Conservation (phyloP, 2,329 filamentous ascomycete species). For the Fusarium drepaniforme region DNA sequence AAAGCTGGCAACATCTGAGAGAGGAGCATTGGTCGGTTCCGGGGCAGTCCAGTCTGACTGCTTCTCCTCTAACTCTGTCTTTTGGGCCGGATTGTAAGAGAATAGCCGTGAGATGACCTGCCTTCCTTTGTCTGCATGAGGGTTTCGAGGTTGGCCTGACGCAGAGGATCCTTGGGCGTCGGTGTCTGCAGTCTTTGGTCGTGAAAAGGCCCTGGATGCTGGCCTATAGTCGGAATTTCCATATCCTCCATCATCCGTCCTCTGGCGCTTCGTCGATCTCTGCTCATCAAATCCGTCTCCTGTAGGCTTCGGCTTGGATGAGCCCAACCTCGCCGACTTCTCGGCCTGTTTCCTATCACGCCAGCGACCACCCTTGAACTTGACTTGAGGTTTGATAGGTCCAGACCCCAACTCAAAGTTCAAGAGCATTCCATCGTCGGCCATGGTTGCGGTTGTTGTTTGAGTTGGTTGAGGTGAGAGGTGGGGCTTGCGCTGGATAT, state of each 20-base stretch:
- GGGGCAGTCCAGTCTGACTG: constrained; percentile 65
- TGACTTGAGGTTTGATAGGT: constrained; percentile 70
- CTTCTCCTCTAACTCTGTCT: constrained; percentile 68
- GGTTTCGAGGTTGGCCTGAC: constrained; percentile 35
- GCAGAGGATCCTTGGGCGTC: constrained; percentile 29
- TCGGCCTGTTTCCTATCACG: constrained; percentile 83
- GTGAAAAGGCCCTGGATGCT: constrained; percentile 16
- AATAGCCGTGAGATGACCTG: constrained; percentile 93
- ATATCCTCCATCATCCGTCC: constrained; percentile 41
- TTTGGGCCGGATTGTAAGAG: constrained; percentile 85
- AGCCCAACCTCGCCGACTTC: constrained; percentile 47
- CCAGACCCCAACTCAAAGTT: constrained; percentile 86
- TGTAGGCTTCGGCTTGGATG: constrained; percentile 33
- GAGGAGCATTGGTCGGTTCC: constrained; percentile 90
- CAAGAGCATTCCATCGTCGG: constrained; percentile 93
- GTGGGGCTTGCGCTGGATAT: constrained; percentile 34
- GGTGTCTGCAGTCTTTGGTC: constrained; percentile 23
- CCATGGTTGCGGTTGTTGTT: constrained; percentile 68
- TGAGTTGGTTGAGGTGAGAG: constrained; percentile 33
- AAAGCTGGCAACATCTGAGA: constrained; percentile 88
- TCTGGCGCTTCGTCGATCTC: constrained; percentile 61
- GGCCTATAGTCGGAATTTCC: constrained; percentile 29
- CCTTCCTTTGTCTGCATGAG: constrained; percentile 45
- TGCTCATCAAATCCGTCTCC: constrained; percentile 44
- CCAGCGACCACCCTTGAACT: constrained; percentile 93